A percentile compares a stretch with the other conserved stretches of the same genome.
phyloP scores from a whole-genome alignment of 1,284 basidiomycete genomes.

The Ceratobasidium sp. region DNA sequence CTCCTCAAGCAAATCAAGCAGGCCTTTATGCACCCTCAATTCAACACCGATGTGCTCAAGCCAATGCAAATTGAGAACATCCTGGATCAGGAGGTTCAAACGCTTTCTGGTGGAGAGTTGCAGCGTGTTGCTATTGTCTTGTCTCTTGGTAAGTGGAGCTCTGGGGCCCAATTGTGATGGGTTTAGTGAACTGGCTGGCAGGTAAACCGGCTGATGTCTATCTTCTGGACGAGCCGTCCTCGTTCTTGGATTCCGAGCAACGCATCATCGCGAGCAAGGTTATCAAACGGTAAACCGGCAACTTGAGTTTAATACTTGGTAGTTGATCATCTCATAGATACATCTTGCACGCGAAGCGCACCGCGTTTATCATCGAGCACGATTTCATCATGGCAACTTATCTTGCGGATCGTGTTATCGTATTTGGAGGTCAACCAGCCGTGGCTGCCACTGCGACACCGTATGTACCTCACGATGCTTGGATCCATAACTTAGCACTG shows the following conservation, averaged over 20 bases:
- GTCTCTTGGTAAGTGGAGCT: slow-evolving; percentile 65
- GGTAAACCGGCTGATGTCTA: slow-evolving; percentile 86
- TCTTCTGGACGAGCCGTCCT: slow-evolving; percentile 74
- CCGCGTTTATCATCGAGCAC: slow-evolving; percentile 96
- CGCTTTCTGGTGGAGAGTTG: slow-evolving; percentile 93
- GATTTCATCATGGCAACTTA: slow-evolving; percentile 98
- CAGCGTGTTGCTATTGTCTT: slow-evolving; percentile 94
- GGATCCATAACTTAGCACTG: slow-evolving; percentile 35
- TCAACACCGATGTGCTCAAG: slow-evolving; percentile 94
- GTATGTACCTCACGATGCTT: slow-evolving; percentile 56
- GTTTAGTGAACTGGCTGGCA: slow-evolving; percentile 44
- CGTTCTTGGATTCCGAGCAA: slow-evolving; percentile 94
- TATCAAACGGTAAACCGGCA: slow-evolving; percentile 79
- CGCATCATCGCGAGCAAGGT: slow-evolving; percentile 96
- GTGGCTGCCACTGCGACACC: slow-evolving; percentile 81
- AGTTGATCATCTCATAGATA: slow-evolving; percentile 58
- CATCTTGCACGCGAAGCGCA: slow-evolving; percentile 92
- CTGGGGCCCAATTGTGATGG: not conserved
- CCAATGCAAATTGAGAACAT: slow-evolving; percentile 92
- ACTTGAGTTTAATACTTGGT: not conserved
- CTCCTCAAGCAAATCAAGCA: slow-evolving; percentile 91
- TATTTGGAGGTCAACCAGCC: slow-evolving; percentile 87
- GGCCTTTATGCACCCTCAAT: slow-evolving; percentile 95
- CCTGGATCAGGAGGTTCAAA: slow-evolving; percentile 95
- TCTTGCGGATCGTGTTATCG: slow-evolving; percentile 94